phyloP scores from a whole-genome alignment of 108 stramenopile genomes.

The Cyclotella kingstonii region DNA sequence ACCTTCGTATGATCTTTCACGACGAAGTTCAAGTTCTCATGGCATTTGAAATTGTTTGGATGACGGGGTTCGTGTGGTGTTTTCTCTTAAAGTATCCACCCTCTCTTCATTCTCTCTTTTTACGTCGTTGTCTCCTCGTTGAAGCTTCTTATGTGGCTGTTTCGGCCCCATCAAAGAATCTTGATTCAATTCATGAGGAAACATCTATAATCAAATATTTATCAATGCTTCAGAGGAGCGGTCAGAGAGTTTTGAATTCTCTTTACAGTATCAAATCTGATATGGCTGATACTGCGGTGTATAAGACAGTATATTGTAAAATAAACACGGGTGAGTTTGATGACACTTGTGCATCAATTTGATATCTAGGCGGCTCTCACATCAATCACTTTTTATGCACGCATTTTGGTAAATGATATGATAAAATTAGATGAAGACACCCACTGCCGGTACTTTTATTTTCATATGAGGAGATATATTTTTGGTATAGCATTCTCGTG shows the following conservation, averaged over 20 bases:
- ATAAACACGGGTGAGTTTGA: conserved; percentile 18
- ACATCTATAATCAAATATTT: conserved; percentile 15
- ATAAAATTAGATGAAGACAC: conserved; percentile 35
- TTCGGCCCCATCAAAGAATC: conserved; percentile 18
- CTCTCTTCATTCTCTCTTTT: conserved; percentile 46
- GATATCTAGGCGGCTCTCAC: too few species aligned
- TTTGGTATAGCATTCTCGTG: too few species aligned
- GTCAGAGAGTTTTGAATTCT: conserved; percentile 15
- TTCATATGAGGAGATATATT: conserved; percentile 47
- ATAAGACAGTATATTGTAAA: conserved; percentile 28
- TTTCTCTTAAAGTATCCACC: conserved; percentile 46
- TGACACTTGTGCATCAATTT: too few species aligned
- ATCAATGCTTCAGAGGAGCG: not conserved
- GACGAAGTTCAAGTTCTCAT: conserved; percentile 59
- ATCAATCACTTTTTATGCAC: too few species aligned
- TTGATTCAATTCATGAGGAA: conserved; percentile 12
- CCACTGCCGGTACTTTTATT: conserved; percentile 44
- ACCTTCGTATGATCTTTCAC: conserved; percentile 22
- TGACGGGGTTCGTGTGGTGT: conserved; percentile 48
- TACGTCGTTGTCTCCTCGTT: conserved; percentile 41
- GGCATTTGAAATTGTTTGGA: conserved; percentile 56
- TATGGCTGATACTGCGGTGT: not conserved
- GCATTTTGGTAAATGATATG: too few species aligned
- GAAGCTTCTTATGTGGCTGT: conserved; percentile 58
- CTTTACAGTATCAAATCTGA: conserved; percentile 30